Base-by-base conservation (phyloP, 2,329 filamentous ascomycete species). In the Penicillium sp. region DNA sequence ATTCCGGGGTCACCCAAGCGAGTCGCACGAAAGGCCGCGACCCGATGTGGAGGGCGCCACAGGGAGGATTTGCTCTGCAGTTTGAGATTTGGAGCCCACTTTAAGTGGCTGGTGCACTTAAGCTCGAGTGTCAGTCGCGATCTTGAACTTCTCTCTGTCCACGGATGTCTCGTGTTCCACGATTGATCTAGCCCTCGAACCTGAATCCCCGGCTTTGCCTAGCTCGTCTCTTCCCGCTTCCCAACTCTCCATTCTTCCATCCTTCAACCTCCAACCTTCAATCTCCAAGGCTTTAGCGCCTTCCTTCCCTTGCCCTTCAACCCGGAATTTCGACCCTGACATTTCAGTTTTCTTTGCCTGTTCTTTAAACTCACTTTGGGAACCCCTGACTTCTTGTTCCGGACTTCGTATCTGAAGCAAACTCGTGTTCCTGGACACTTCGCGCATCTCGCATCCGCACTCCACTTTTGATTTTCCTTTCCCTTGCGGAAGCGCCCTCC, bases 401-500 rank as follows among this genome's bases (percentile, higher is more conserved):
- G 51, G 33, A 45, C 50, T 42, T 27, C 35, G 37, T 46, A 43
- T 48, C 49, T 52, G 40, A 38, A 46, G 20, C 23, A 46, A 38
- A 6, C 15, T 43, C n/a, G 42, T 50, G 47, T 46, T 51, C 49
- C 47, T 46, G 50, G 44, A 42, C 47, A 1, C 27, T 6, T 46
- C 46, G 56, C 48, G 41, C 46, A 42, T 54, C 56, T 49, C 52
- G 52, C 54, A 52, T 47, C 40, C 12, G 42, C 37, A 48, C 50
- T 53, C 50, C 51, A 53, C 50, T 57, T 53, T 59, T 57, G 53
- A 58, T 57, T 59, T 60, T 64, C 59, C 46, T 46, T 47, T 57
- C 54, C 54, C 50, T 60, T 57, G 59, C 58, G 63, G 52, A 54
- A 66, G 62, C 52, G 49, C 55, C 54, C 59, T 54, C 57, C 52